Evolutionary conservation across 2,329 filamentous ascomycete genomes (phyloP), one percentile per base, ranked within the genome.

Genomic region (Colletotrichum lentis): DNA sequence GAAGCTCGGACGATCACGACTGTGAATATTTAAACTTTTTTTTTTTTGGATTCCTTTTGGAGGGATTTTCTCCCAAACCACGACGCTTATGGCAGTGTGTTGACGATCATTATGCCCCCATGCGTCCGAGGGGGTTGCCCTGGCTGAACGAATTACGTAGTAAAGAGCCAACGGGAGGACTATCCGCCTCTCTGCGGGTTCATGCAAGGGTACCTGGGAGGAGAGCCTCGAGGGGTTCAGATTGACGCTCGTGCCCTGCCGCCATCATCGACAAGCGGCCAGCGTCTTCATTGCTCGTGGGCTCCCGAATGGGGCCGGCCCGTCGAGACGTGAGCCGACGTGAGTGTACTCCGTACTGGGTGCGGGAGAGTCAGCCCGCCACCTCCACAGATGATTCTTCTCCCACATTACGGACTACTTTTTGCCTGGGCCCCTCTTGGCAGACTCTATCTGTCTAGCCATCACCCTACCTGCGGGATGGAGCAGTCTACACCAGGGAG

Each of bases 371-470:
- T 18, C 41, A 7, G 41, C 7, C 27, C 27, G 16, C 14, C 3
- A 5, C 50, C 57, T 56, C 57, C 57, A 43, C 41, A 61, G 10
- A 24, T 47, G 8, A 31, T 44, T 62, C 41, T 52, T 44, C 37
- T 64, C 46, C 64, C 59, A 58, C 41, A 65, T 65, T 43, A 64
- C 61, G 52, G 22, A 10, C 44, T 41, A 20, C 37, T 56, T 56
- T 31, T 46, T 54, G 43, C 63, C 44, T 62, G 39, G 56, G 57
- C 57, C 62, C 64, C 52, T 41, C 58, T 41, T 56, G 31, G 47
- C 53, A 47, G 64, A 58, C 46, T 55, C 49, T 49, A 46, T 60
- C 43, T 49, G 59, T 41, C 60, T 54, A 54, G 31, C 49, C 49
- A 54, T 46, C 27, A 50, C 49, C 49, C 39, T 24, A 31, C 54